Evolutionary conservation across 2,329 filamentous ascomycete genomes (phyloP), one percentile per base, ranked within the genome.

Genomic region (Monosporascus sp.): DNA sequence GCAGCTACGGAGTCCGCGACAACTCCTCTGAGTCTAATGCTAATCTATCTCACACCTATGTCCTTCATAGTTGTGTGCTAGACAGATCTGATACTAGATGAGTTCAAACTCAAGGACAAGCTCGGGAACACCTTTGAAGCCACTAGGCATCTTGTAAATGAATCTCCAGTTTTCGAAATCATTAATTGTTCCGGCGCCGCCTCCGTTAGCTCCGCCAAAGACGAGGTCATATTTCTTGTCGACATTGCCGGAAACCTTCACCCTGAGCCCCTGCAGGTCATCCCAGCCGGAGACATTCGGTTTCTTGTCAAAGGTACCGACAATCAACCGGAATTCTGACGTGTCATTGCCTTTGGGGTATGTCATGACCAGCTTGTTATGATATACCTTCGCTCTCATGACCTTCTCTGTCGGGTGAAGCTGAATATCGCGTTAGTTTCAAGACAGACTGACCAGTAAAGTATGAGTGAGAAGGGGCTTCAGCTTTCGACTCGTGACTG

Each of bases 281-380:
- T 62, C 65, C 72, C 78, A 80, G 2, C 68, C 63, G 0, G 60
- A 42, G 1, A 83, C 65, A 34, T 77, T 76, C 6, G 66, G 68
- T 58, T 72, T 74, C 2, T 68, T 64, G n/a, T 56, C 55, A 6
- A 78, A 76, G 2, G 77, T 76, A 0, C 73, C 75, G 0, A 83
- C 72, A 3, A 79, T 58, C 24, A 83, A 72, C 1, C 71, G 74
- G 60, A 83, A 83, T 17, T 73, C 66, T 24, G 76, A 80, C 4
- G 66, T 68, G 0, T 68, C 60, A 44, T 75, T 79, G 2, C 80
- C 81, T 15, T 68, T 57, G 0, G 82, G 82, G 56, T 85, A 85
- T 0, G 74, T 74, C 2, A 85, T 62, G 11, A 72, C 73, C 6
- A 86, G 65, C 0, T 59, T 64, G 11, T 70, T 64, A 0, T 75